These are phyloP conservation scores for Coemansia sp. DNA, from an alignment of 192 early-diverging fungal genomes.

Conservation along the genomic window DNA sequence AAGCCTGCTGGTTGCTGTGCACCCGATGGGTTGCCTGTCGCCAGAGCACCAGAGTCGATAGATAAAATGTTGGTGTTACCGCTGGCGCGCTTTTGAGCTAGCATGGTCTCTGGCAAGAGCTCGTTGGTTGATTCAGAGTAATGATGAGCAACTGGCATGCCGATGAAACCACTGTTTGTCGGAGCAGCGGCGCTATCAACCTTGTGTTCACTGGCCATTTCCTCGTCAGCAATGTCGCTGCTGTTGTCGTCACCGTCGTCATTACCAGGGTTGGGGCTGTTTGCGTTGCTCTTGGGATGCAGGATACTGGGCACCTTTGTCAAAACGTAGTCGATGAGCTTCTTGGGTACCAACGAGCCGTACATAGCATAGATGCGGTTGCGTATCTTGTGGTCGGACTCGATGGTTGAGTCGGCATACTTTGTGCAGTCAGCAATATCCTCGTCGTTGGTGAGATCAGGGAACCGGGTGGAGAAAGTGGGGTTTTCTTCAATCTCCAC, in stretches of 20 bases:
- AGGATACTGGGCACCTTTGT: slow-evolving; percentile 37
- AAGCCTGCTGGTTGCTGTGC: background rate
- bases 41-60: slow-evolving; percentile 16
- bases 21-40: background rate
- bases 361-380: slow-evolving; percentile 32
- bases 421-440: slow-evolving; percentile 10
- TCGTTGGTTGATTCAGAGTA: slow-evolving; percentile 10
- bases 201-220: slow-evolving; percentile 2
- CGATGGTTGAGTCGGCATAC: slow-evolving; percentile 7
- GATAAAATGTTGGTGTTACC: slow-evolving; percentile 32
- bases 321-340: slow-evolving; percentile 36
- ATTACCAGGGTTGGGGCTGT: background rate
- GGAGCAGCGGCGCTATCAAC: background rate
- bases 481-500: slow-evolving; percentile 46
- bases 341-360: slow-evolving; percentile 35
- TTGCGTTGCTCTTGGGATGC: background rate
- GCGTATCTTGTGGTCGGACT: slow-evolving; percentile 20
- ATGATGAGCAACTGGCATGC: slow-evolving; percentile 34
- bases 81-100: slow-evolving; percentile 11
- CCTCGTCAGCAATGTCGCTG: slow-evolving; percentile 4
- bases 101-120: background rate
- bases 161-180: slow-evolving; percentile 2
- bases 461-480: slow-evolving; percentile 24
- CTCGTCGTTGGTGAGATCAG: slow-evolving; percentile 21
- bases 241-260: background rate